Percentiles rank a stretch among this genome's conserved stretches.
Evolutionary conservation across 1,284 basidiomycete species (phyloP).

Genomic region (Leccinum angustisporum): DNA sequence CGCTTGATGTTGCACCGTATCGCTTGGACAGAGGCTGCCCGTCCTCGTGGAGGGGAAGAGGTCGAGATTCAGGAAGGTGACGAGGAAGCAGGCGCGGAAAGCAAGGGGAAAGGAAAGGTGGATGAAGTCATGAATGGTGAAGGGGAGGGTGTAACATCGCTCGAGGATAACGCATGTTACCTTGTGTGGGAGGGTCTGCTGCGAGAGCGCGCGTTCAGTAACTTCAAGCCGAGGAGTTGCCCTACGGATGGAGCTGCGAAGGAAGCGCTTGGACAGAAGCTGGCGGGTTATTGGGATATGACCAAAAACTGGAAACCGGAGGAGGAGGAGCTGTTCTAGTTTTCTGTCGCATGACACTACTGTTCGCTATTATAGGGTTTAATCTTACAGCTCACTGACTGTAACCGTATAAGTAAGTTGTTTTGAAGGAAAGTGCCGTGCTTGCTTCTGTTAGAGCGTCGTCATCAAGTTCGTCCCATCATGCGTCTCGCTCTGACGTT

Average conservation of each 20-base stretch:
- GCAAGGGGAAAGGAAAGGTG: conserved; percentile 33
- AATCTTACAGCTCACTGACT: background rate
- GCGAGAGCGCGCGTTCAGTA: conserved; percentile 78
- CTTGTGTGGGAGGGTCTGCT: conserved; percentile 92
- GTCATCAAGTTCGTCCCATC: background rate
- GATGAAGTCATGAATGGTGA: conserved; percentile 18
- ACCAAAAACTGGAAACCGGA: conserved; percentile 85
- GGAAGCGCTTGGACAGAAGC: conserved; percentile 79
- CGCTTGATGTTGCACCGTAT: conserved; percentile 87
- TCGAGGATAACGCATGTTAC: conserved; percentile 87
- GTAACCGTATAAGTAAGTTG: too few species aligned
- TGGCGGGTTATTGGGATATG: conserved; percentile 92
- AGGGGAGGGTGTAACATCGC: conserved; percentile 38
- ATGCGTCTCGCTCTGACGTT: conserved; percentile 15
- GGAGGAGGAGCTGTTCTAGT: conserved; percentile 67
- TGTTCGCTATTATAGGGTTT: background rate
- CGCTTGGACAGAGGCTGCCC: conserved; percentile 91
- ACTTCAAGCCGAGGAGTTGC: conserved; percentile 82
- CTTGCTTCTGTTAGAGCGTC: background rate
- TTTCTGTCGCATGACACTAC: background rate
- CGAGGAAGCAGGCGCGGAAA: conserved; percentile 43
- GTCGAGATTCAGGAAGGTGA: conserved; percentile 60
- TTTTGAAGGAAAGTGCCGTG: background rate
- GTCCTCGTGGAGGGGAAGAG: conserved; percentile 70
- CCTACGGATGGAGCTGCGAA: conserved; percentile 85